Evolutionary conservation across 2,329 filamentous ascomycete species (phyloP).

Genomic region (Sporothrix protearum): DNA sequence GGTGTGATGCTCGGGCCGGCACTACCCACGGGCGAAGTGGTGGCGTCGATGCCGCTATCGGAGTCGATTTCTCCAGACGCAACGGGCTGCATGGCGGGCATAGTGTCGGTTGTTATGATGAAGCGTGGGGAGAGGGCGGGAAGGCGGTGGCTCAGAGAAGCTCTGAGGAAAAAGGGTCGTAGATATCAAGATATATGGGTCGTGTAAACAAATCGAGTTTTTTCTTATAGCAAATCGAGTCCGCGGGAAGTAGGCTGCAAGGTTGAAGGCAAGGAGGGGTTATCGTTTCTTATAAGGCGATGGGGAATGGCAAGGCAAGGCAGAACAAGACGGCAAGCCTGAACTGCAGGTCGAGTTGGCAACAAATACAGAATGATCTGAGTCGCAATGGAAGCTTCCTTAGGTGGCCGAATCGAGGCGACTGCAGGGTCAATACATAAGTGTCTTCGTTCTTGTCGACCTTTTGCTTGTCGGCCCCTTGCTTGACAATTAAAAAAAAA

Average conservation of each 20-base stretch:
- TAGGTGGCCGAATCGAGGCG: background rate
- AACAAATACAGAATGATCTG: background rate
- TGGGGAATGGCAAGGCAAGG: background rate
- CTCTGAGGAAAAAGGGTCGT: too few relatives aligned
- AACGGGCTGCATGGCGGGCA: constrained; percentile 17
- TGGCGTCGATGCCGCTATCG: constrained; percentile 37
- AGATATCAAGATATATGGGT: background rate
- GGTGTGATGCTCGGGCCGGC: constrained; percentile 44
- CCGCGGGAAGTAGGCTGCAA: background rate
- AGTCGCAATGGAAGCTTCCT: background rate
- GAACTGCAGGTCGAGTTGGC: background rate
- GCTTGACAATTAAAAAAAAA: background rate
- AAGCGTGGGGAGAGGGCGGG: background rate
- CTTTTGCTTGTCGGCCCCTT: background rate
- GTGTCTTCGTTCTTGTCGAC: background rate
- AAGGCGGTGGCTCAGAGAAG: too few relatives aligned
- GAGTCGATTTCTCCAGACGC: constrained; percentile 34
- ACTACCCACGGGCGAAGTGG: constrained; percentile 38
- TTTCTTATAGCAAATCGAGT: background rate
- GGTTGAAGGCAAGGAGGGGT: background rate
- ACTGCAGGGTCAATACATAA: background rate
- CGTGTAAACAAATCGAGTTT: too few relatives aligned
- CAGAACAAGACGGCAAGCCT: constrained; percentile 7
- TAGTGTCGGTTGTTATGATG: background rate
- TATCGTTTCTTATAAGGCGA: background rate